These are phyloP conservation scores for Boletales sp. DNA, from an alignment of 768 basidiomycete genomes.

Conservation along the genomic window DNA sequence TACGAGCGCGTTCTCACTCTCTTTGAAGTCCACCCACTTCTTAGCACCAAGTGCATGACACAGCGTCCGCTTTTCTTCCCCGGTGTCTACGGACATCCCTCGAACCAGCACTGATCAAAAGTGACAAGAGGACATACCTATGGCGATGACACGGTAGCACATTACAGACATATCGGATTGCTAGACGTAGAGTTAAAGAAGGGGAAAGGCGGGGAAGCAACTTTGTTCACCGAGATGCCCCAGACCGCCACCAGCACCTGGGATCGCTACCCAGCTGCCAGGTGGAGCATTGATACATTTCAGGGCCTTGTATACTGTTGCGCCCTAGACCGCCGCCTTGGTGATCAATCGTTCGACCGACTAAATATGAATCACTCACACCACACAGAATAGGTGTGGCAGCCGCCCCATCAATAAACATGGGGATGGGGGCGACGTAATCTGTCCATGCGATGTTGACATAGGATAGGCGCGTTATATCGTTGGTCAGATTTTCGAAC, in stretches of 20 bases:
- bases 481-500: too few species aligned
- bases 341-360: background rate
- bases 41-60: slow-evolving; percentile 39
- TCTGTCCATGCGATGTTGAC: slow-evolving; percentile 32
- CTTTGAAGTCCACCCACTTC: slow-evolving; percentile 46
- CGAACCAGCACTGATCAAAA: background rate
- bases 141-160: slow-evolving; percentile 44
- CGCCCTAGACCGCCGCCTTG: slow-evolving; percentile 20
- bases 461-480: background rate
- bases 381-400: slow-evolving; percentile 46
- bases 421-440: slow-evolving; percentile 45
- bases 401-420: slow-evolving; percentile 34
- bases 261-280: slow-evolving; percentile 39
- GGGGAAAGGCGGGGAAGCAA: background rate
- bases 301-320: slow-evolving; percentile 48
- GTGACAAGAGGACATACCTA: slow-evolving; percentile 21
- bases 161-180: slow-evolving; percentile 46
- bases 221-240: slow-evolving; percentile 35
- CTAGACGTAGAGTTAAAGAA: slow-evolving; percentile 13
- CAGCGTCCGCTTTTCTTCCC: slow-evolving; percentile 38
- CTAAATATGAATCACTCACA: slow-evolving; percentile 9
- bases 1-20: slow-evolving; percentile 35
- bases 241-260: slow-evolving; percentile 40
- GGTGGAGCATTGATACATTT: slow-evolving; percentile 33
- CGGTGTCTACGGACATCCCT: slow-evolving; percentile 33